Percentiles rank a stretch among this genome's conserved stretches.
Evolutionary conservation across 495 filamentous ascomycete species (phyloP).

Genomic region (Neurospora tetrasperma): DNA sequence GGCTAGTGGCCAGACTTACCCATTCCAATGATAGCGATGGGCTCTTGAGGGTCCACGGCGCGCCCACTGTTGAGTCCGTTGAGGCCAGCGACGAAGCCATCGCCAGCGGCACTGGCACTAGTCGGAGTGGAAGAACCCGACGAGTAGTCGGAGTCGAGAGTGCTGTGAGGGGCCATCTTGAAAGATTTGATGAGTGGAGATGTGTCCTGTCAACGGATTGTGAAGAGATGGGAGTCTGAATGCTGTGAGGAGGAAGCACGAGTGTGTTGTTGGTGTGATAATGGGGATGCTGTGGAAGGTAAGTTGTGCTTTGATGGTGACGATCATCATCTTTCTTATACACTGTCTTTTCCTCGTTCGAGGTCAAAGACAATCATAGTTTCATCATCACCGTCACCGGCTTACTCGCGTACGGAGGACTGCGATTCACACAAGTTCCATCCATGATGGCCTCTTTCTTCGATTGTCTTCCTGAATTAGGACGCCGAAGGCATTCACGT

Average conservation of each 20-base stretch:
- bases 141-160: background rate
- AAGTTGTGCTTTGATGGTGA: background rate
- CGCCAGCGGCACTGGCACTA: background rate
- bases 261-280: background rate
- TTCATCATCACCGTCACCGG: background rate
- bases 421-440: background rate
- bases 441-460: background rate
- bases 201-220: background rate
- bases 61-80: background rate
- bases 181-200: background rate
- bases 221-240: background rate
- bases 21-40: constrained; percentile 44
- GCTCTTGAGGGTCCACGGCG: constrained; percentile 7
- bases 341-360: background rate
- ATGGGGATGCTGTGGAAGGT: background rate
- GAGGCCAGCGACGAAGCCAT: background rate
- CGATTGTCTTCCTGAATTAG: background rate
- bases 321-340: background rate
- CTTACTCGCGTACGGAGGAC: background rate
- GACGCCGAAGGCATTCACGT: background rate
- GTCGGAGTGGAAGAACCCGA: background rate
- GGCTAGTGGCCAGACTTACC: background rate
- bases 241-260: background rate
- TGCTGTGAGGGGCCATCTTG: background rate
- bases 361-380: background rate